These are phyloP conservation scores for Trichoderma simmonsii DNA, from an alignment of 2,329 filamentous ascomycete species.

Conservation along the genomic window DNA sequence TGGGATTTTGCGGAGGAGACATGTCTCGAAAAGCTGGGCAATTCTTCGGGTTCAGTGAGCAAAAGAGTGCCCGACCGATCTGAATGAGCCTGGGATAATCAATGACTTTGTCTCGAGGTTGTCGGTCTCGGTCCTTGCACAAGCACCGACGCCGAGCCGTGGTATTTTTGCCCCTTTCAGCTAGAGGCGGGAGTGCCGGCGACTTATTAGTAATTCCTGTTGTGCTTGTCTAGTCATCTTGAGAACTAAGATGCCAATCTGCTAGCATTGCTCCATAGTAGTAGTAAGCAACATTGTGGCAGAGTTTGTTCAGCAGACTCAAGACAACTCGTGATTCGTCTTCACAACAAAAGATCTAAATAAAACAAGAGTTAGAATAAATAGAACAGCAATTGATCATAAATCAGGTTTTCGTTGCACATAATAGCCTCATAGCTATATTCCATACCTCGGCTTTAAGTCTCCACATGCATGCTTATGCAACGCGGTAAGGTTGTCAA, in stretches of 20 bases:
- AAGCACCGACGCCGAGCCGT: not conserved
- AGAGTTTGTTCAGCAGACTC: not conserved
- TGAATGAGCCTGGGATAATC: constrained; percentile 2
- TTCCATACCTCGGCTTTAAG: not conserved
- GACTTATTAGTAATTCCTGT: not conserved
- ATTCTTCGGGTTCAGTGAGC: constrained; percentile 11
- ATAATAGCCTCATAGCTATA: not conserved
- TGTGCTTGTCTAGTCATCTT: not conserved
- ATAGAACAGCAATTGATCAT: not conserved
- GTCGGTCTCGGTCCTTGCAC: constrained; percentile 1
- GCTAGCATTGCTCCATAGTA: not conserved
- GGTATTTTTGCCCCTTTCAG: constrained; percentile 3
- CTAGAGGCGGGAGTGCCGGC: not conserved
- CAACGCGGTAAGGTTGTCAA: not conserved
- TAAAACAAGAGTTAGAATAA: not conserved
- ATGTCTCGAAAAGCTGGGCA: not conserved
- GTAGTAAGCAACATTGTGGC: not conserved
- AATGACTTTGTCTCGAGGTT: not conserved
- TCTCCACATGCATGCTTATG: constrained; percentile 1
- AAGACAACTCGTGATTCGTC: not conserved
- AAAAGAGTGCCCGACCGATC: constrained; percentile 6
- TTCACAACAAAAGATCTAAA: not conserved
- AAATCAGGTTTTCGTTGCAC: not conserved
- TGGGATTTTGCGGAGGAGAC: constrained; percentile 3
- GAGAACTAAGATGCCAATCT: not conserved